Evolutionary conservation across 768 basidiomycete genomes (phyloP).

Genomic region (Trametes punicea): DNA sequence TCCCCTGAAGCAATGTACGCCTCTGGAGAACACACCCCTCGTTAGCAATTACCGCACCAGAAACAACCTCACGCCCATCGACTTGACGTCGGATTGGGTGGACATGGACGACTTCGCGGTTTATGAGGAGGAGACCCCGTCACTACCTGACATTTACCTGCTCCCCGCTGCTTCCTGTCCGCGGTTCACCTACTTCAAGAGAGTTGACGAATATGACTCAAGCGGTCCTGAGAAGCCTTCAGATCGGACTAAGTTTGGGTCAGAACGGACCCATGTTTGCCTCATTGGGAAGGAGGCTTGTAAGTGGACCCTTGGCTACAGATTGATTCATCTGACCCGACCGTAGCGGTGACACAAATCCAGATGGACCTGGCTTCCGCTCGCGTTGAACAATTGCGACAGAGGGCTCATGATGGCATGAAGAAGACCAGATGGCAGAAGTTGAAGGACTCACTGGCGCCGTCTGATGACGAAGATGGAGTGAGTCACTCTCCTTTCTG

Average conservation of each 20-base stretch:
- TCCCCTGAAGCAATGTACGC: conserved; percentile 51
- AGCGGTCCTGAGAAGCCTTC: conserved; percentile 38
- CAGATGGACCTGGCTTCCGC: conserved; percentile 58
- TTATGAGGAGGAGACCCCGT: conserved; percentile 62
- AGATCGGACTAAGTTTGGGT: conserved; percentile 75
- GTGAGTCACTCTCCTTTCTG: not conserved
- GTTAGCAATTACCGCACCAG: conserved; percentile 49
- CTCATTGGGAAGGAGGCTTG: conserved; percentile 70
- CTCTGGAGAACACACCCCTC: conserved; percentile 44
- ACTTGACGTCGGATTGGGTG: conserved; percentile 61
- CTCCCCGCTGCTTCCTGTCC: conserved; percentile 76
- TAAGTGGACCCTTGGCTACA: conserved; percentile 39
- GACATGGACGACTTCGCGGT: conserved; percentile 73
- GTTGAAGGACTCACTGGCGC: not conserved
- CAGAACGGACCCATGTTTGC: conserved; percentile 80
- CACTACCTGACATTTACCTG: conserved; percentile 60
- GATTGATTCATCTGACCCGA: conserved; percentile 6
- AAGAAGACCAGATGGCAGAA: not conserved
- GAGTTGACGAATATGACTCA: conserved; percentile 35
- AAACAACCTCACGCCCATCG: conserved; percentile 41
- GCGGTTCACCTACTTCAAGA: conserved; percentile 78
- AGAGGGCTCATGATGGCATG: conserved; percentile 8
- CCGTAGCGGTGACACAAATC: conserved; percentile 55
- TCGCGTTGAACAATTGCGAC: conserved; percentile 50
- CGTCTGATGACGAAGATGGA: not conserved